phyloP scores from a whole-genome alignment of 2,329 filamentous ascomycete species.

The Nannizzia gypsea region DNA sequence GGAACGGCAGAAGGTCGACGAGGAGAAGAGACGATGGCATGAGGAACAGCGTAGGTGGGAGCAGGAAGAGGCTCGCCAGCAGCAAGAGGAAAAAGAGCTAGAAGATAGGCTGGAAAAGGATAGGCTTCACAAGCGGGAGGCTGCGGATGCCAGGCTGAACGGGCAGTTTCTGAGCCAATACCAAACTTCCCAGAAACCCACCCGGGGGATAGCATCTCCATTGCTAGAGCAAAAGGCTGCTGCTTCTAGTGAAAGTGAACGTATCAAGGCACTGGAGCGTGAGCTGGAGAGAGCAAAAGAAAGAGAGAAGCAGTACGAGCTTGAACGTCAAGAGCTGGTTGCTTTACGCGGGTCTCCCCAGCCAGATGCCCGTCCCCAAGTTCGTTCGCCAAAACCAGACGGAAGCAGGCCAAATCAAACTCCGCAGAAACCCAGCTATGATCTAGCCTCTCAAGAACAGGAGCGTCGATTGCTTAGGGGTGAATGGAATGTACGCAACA shows the following conservation, averaged over 20 bases:
- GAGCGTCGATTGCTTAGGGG: conserved; percentile 49
- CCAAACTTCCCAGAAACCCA: conserved; percentile 53
- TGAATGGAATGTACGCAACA: conserved; percentile 41
- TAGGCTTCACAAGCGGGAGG: conserved; percentile 47
- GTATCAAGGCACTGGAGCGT: conserved; percentile 69
- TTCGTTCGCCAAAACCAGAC: not conserved
- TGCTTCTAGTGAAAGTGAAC: conserved; percentile 42
- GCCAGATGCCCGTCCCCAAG: not conserved
- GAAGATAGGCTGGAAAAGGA: conserved; percentile 57
- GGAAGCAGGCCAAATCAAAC: conserved; percentile 14
- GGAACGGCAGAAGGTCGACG: conserved; percentile 33
- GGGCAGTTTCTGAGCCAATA: conserved; percentile 84
- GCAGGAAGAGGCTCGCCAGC: conserved; percentile 59
- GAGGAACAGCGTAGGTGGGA: conserved; percentile 59
- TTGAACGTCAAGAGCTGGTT: conserved; percentile 44
- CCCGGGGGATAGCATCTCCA: conserved; percentile 25
- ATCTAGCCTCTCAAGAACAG: conserved; percentile 48
- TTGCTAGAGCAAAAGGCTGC: conserved; percentile 34
- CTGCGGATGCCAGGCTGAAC: conserved; percentile 56
- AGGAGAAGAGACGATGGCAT: conserved; percentile 37
- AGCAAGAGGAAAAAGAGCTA: conserved; percentile 60
- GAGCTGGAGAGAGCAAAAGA: conserved; percentile 57
- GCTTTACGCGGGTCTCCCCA: conserved; percentile 15
- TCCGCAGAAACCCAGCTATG: conserved; percentile 35
- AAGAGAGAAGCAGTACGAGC: conserved; percentile 53